Evolutionary conservation across 169 alveolate genomes (phyloP), one percentile per base, ranked within the genome.

Genomic region (Cryptosporidium tyzzeri): DNA sequence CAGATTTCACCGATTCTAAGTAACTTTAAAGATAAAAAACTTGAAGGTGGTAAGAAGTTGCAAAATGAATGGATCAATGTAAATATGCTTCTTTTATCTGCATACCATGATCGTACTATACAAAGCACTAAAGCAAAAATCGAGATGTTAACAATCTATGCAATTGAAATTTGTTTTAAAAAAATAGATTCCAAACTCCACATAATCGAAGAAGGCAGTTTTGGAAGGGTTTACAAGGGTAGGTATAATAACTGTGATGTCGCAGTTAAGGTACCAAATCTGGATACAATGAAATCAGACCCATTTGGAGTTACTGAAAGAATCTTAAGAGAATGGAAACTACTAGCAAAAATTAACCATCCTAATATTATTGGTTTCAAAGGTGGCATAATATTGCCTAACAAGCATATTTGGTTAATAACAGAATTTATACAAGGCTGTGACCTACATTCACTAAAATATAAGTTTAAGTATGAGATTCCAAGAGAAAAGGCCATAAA

Each of bases 321-420:
- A 58, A 92, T 94, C 14, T 86, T 94, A 18, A 95, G 95, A 37
- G 98, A 96, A 69, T 96, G 98, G 98, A 92, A 92, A 69, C 93
- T 96, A 7, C 91, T 96, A 14, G 87, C 97, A 10, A 91, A 93
- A 65, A 85, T 96, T 70, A 84, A 91, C n/a, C 97, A 94, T 53
- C 95, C 94, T 7, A 92, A 94, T 53, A 92, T 94, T 7, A 93
- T 94, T 61, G 93, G 91, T 55, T 86, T 95, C 45, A 71, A 92
- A n/a, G 97, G 98, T 39, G 97, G 97, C 12, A 93, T 96, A 7
- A 93, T 96, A 21, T 95, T 94, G 45, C 96, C 97, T 23, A 94
- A 94, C 26, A 94, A 92, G 73, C 97, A 95, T 65, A 94, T 96
- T 18, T 96, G 98, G 98, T 91, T 96, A 14, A 94, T 95, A 45